Evolutionary conservation across 164 flowering plant genomes (phyloP).

Genomic region (grape (Vitis vinifera)): ASM3070453v1 NC_081816.1:20487001-20487500

Average conservation of each 20-base stretch:
- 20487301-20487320: slow-evolving; percentile 7
- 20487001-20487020: no score
- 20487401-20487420: slow-evolving; percentile 26
- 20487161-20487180: no score
- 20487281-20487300: background rate
- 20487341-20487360: slow-evolving; percentile 84
- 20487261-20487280: slow-evolving; percentile 5
- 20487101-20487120: no score
- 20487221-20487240: background rate
- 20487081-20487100: no score
- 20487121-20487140: no score
- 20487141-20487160: no score
- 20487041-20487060: no score
- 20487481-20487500: slow-evolving; percentile 2
- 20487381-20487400: slow-evolving; percentile 73
- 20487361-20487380: slow-evolving; percentile 92
- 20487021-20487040: no score
- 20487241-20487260: background rate
- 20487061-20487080: no score
- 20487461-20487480: background rate
- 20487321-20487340: slow-evolving; percentile 82
- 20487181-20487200: no score
- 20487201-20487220: background rate
- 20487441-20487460: background rate
- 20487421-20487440: background rate